Evolutionary conservation across 2,329 filamentous ascomycete genomes (phyloP).

Genomic region (Trichoderma harzianum): DNA sequence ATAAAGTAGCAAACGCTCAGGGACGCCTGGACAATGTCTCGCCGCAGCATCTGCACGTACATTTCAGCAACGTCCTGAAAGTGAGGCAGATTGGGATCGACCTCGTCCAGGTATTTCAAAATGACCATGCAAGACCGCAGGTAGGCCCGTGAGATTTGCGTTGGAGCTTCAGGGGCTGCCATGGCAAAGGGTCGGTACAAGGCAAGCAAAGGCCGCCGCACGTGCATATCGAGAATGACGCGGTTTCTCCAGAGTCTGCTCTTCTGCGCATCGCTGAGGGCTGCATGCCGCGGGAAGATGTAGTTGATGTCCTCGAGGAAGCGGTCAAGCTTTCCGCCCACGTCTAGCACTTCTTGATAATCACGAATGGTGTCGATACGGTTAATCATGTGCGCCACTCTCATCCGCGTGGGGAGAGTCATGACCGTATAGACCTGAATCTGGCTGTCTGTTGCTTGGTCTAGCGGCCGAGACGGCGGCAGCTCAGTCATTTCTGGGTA

Average conservation of each 20-base stretch:
- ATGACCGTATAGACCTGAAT: conserved; percentile 53
- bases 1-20: conserved; percentile 57
- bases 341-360: conserved; percentile 51
- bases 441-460: conserved; percentile 51
- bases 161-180: conserved; percentile 47
- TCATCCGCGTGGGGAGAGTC: conserved; percentile 48
- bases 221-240: conserved; percentile 52
- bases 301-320: conserved; percentile 54
- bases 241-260: conserved; percentile 51
- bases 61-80: conserved; percentile 49
- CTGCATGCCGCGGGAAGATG: conserved; percentile 46
- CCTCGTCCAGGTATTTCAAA: conserved; percentile 53
- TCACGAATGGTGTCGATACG: conserved; percentile 51
- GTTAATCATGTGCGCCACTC: conserved; percentile 48
- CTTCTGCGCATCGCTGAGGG: conserved; percentile 41
- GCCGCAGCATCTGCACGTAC: conserved; percentile 51
- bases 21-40: conserved; percentile 53
- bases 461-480: conserved; percentile 48
- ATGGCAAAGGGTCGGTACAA: conserved; percentile 55
- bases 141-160: conserved; percentile 51
- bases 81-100: conserved; percentile 46
- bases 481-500: conserved; percentile 46
- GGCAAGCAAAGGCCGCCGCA: conserved; percentile 49
- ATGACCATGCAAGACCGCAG: conserved; percentile 54
- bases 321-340: conserved; percentile 51